Percentiles rank a stretch among this genome's conserved stretches.
phyloP scores from a whole-genome alignment of 495 filamentous ascomycete genomes.

The Annulohypoxylon stygium region DNA sequence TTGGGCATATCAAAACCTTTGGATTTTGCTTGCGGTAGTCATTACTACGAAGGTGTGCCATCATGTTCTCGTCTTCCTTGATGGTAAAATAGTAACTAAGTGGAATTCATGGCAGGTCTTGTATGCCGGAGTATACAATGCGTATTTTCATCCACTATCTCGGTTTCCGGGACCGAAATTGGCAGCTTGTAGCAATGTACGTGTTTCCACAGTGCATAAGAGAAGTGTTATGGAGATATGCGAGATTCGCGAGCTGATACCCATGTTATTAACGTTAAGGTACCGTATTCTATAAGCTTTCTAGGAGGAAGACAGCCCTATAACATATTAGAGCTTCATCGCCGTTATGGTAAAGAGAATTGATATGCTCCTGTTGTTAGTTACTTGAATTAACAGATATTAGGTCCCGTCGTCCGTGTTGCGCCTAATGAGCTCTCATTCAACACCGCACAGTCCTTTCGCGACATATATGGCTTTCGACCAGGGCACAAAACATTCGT shows the following conservation, averaged over 20 bases:
- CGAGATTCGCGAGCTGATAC: not conserved
- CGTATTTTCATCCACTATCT: not conserved
- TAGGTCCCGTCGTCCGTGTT: slow-evolving; percentile 5
- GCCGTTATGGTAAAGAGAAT: slow-evolving; percentile 3
- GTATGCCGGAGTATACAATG: not conserved
- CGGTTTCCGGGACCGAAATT: slow-evolving; percentile 1
- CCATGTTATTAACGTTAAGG: not conserved
- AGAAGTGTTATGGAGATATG: not conserved
- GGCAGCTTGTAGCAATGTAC: slow-evolving; percentile 10
- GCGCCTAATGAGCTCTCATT: slow-evolving; percentile 1
- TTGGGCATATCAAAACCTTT: not conserved
- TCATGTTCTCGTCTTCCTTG: not conserved
- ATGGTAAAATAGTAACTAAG: not conserved
- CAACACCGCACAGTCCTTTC: slow-evolving; percentile 1
- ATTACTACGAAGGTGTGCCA: not conserved
- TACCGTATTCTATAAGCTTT: not conserved
- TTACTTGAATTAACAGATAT: not conserved
- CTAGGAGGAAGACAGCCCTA: slow-evolving; percentile 1
- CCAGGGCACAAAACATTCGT: not conserved
- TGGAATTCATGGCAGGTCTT: not conserved
- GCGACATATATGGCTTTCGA: not conserved
- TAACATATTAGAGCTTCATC: not conserved
- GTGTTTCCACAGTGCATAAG: not conserved
- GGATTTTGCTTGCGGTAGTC: not conserved
- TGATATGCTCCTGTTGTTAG: not conserved